Evolutionary conservation across 805 yeast genomes (phyloP), one percentile per base, ranked within the genome.

Genomic region (Yarrowia osloensis): DNA sequence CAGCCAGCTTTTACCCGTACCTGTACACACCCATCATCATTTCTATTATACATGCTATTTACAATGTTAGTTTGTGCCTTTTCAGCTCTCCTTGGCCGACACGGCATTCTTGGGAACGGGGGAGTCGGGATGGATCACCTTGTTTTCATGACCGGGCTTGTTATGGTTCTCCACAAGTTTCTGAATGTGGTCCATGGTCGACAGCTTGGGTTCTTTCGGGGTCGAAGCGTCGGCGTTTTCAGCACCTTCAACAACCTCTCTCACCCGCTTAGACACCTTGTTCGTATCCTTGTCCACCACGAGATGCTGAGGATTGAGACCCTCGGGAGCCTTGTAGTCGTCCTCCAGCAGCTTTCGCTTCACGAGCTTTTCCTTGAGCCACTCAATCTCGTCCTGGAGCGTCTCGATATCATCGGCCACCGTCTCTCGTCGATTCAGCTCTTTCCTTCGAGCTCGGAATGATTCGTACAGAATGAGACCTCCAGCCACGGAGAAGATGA

Each of bases 401-500:
- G 86, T 81, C 63, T 81, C 77, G 44, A 91, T 87, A 74, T 90
- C 96, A 72, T 88, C 92, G n/a, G 85, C 85, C 7, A 90, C 83
- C 0, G 83, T 81, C 67, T 87, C 91, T 68, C 88, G 82, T 68
- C 90, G 83, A 44, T 79, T 79, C 66, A 79, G 76, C 70, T 88
- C 90, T 77, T 88, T 89, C 72, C 83, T 82, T 46, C 90, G 80
- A 54, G 89, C 85, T 71, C 94, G 81, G 72, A 83, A 81, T 29
- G 90, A 83, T 74, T 91, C 97, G 74, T 83, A 90, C 13, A 91
- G 73, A 12, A 91, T 86, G 66, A 89, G 81, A 0, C 88, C 82
- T 5, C 96, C 95, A 1, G 95, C 96, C 26, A 91, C 94, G 29
- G 88, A 79, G 71, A 91, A 91, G 21, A 91, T 86, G 73, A 91